Evolutionary conservation across 176 grass and related monocot genomes (phyloP).

Genomic region (Urochloa ruziziensis): DNA sequence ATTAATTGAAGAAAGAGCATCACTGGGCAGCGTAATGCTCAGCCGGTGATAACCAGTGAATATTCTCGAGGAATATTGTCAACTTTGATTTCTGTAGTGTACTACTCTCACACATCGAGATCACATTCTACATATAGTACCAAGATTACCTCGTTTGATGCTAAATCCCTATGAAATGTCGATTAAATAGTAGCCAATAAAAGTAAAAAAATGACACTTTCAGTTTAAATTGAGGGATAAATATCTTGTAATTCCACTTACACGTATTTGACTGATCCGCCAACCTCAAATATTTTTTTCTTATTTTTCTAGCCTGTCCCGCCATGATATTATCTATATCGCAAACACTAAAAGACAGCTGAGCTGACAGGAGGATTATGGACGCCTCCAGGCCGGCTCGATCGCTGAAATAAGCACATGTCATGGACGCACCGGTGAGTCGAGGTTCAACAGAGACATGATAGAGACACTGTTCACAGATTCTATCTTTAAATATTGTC

Average conservation of each 20-base stretch:
- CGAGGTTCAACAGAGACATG: background rate
- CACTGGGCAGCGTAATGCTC: background rate
- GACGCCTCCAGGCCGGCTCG: background rate
- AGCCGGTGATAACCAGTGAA: background rate
- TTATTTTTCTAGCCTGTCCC: background rate
- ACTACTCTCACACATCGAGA: background rate
- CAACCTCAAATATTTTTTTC: background rate
- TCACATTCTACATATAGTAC: too few species aligned
- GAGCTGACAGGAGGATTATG: background rate
- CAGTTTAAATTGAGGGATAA: background rate
- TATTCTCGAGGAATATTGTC: background rate
- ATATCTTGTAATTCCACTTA: background rate
- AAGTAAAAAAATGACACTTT: background rate
- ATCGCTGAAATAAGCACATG: background rate
- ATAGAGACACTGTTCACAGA: conserved; percentile 36
- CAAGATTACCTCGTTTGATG: background rate
- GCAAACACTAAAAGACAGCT: background rate
- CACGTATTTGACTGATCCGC: background rate
- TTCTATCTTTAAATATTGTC: conserved; percentile 14
- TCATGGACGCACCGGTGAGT: background rate
- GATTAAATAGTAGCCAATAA: background rate
- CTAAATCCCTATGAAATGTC: too few species aligned
- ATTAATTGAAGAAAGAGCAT: background rate
- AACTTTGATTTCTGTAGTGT: background rate
- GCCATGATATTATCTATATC: background rate